phyloP scores from a whole-genome alignment of 208 protist genomes.

The Trypanosoma conorhini region DNA sequence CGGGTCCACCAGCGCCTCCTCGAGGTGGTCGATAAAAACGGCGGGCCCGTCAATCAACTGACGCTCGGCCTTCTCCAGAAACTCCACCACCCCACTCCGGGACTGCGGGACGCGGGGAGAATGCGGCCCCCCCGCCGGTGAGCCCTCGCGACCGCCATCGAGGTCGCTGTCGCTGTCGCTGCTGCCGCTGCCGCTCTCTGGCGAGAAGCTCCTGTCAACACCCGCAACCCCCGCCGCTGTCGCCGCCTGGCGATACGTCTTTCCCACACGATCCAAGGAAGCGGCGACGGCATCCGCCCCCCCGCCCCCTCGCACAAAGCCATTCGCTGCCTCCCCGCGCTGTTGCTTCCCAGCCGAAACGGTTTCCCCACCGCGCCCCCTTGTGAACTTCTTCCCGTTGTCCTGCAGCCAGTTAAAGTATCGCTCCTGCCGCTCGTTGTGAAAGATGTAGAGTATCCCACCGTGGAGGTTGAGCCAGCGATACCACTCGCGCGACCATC shows the following conservation, averaged over 20 bases:
- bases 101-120: not conserved
- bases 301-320: not conserved
- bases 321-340: not conserved
- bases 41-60: conserved; percentile 21
- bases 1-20: conserved; percentile 27
- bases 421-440: conserved; percentile 69
- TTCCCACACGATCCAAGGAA: not conserved
- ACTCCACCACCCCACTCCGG: not conserved
- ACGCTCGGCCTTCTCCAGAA: conserved; percentile 20
- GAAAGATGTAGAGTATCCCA: conserved; percentile 81
- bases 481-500: conserved; percentile 78
- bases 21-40: conserved; percentile 29
- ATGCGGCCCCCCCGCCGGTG: not conserved
- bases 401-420: conserved; percentile 60
- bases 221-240: not conserved
- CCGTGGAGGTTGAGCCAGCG: conserved; percentile 76
- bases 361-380: not conserved
- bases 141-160: not conserved
- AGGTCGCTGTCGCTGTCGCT: not conserved
- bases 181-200: no score
- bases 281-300: not conserved
- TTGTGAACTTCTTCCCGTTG: not conserved
- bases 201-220: not conserved
- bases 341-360: not conserved
- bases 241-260: not conserved